These are phyloP conservation scores for Coemansia erecta DNA, from an alignment of 192 early-diverging fungal species.

Conservation along the genomic window DNA sequence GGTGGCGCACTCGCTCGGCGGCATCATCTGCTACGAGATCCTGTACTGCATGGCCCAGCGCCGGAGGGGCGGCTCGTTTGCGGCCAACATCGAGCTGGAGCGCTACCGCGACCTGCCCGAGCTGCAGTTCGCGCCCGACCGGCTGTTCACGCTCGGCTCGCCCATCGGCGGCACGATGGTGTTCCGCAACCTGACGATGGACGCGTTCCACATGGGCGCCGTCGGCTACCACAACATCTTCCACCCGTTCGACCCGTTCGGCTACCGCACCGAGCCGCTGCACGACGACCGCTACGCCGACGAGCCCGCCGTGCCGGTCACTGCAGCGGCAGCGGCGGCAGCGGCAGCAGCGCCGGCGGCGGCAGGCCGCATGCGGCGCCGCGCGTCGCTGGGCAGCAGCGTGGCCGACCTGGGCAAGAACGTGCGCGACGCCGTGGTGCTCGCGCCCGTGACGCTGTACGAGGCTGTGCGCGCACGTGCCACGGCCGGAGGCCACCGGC, in stretches of 20 bases:
- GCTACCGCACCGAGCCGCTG: conserved; percentile 70
- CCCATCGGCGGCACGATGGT: conserved; percentile 61
- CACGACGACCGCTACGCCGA: conserved; percentile 53
- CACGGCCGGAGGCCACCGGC: no score
- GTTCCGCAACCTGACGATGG: conserved; percentile 59
- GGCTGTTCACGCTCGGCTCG: conserved; percentile 36
- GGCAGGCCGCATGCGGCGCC: neutral
- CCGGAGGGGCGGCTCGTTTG: conserved; percentile 1
- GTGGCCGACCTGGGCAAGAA: conserved; percentile 31
- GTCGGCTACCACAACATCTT: conserved; percentile 70
- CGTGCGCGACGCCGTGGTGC: conserved; percentile 22
- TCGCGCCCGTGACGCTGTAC: conserved; percentile 26
- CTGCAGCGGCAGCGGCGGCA: neutral
- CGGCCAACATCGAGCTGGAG: conserved; percentile 14
- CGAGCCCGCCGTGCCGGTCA: conserved; percentile 52
- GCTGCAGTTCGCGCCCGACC: conserved; percentile 25
- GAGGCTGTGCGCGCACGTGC: conserved; percentile 21
- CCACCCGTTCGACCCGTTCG: conserved; percentile 74
- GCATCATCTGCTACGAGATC: conserved; percentile 69
- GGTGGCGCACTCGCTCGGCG: conserved; percentile 68
- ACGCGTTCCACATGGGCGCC: conserved; percentile 53
- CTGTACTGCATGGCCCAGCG: conserved; percentile 35
- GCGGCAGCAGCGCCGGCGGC: neutral
- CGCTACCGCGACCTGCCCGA: conserved; percentile 21
- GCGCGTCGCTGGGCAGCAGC: conserved; percentile 17